phyloP scores from a whole-genome alignment of 2,329 filamentous ascomycete genomes.

The Cercospora sp. region DNA sequence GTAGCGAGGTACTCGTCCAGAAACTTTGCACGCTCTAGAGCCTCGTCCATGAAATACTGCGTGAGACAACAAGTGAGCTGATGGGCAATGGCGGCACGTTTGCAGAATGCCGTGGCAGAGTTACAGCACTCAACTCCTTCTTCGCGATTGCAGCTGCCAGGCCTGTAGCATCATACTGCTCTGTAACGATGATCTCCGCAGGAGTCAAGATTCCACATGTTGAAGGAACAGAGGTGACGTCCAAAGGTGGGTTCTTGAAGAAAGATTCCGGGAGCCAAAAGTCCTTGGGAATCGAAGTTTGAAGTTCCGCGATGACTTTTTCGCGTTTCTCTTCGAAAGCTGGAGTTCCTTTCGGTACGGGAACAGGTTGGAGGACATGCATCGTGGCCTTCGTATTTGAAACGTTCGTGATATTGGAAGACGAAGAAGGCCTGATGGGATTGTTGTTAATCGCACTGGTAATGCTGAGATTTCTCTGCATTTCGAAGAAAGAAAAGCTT shows the following conservation, averaged over 20 bases:
- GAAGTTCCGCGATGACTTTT: constrained; percentile 10
- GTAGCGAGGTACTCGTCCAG: constrained; percentile 22
- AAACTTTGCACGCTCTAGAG: constrained; percentile 20
- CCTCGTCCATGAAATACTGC: constrained; percentile 25
- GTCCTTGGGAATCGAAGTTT: constrained; percentile 12
- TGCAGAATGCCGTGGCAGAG: constrained; percentile 23
- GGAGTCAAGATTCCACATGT: constrained; percentile 20
- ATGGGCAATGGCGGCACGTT: constrained; percentile 25
- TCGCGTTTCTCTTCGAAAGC: constrained; percentile 13
- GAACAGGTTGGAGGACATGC: constrained; percentile 6
- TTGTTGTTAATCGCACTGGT: neutral
- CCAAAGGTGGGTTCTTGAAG: constrained; percentile 8
- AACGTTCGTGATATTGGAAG: neutral
- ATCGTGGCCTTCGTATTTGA: neutral
- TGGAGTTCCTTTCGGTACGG: constrained; percentile 6
- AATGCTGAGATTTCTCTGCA: neutral
- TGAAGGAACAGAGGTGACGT: constrained; percentile 23
- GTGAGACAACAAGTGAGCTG: constrained; percentile 27
- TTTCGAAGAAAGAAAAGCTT: neutral
- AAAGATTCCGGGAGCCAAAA: constrained; percentile 10
- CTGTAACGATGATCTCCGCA: constrained; percentile 22
- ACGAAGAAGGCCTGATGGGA: neutral
- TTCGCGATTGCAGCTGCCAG: constrained; percentile 18
- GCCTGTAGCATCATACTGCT: constrained; percentile 21
- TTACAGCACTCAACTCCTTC: constrained; percentile 18